Base-by-base conservation (phyloP, 2,329 filamentous ascomycete genomes). In the Trichoderma endophyticum region DNA sequence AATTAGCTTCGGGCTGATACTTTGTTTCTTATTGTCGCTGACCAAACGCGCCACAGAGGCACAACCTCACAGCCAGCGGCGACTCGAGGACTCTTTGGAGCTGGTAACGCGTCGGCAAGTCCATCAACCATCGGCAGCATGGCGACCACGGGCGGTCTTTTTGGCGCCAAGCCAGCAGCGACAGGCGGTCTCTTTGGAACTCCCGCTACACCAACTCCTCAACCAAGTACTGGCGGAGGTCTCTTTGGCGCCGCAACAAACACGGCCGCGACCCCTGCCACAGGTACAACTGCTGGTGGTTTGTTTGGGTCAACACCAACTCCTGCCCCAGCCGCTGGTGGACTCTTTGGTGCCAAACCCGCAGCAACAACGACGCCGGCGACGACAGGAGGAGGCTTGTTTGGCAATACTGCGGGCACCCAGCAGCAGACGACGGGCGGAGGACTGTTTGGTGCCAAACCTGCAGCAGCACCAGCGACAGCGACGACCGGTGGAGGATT, bases 31-130 rank as follows among this genome's bases (percentile, higher is more conserved):
- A 30, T 30, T 28, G 28, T 72, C 39, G 70, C 64, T 71, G 59
- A 67, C 63, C 39, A 51, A 71, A 71, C 69, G 48, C 48, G 18
- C 48, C 32, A 8, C 59, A 81, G 79, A 69, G 75, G 75, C 54
- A 21, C 67, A 78, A 65, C 74, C 78, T 51, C 78, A 18, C 78
- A 82, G 71, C 78, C 81, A 63, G 76, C 82, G 36, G 78, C 81
- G 51, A 73, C 81, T 24, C 78, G 79, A 15, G 79, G 80, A 63
- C 78, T 84, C 18, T 83, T 84, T 73, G 82, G 82, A 62, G 79
- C 80, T 57, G 73, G 75, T 65, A 74, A 76, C 75, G 69, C 75
- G 60, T 74, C 75, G 64, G 73, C 78, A 73, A 79, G 76, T 39
- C 66, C 75, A 72, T 74, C 79, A 18, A 74, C 77, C 71, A 73